Evolutionary conservation across 306 rosid genomes (phyloP), one percentile per base, ranked within the genome.

Genomic region (Parietaria judaica): DNA sequence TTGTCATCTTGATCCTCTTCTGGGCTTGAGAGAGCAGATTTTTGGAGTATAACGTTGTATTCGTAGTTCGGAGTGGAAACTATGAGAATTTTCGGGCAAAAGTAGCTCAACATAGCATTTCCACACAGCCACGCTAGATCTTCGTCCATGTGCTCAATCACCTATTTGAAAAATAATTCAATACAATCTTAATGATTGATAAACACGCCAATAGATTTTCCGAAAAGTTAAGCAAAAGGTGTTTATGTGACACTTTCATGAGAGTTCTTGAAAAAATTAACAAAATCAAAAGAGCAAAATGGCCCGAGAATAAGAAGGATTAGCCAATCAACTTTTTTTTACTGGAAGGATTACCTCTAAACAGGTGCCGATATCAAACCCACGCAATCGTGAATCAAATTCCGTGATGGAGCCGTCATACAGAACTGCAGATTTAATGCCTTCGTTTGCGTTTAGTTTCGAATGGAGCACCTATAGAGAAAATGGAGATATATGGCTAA

Each of bases 61-160:
- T 86, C 99, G 15, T 82, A 92, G 81, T 92, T 92, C 44, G 99
- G 99, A 0, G 99, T 92, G 3, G 99, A 92, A 65, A 92, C 86
- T 51, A 92, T 85, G 54, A 92, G 95, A 81, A 88, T 79, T 75
- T 74, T 80, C 6, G 99, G 99, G 43, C 76, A 23, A 37, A 88
- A 92, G 63, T 7, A 80, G 51, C 88, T 76, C 61, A 92, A 62
- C 48, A 82, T 94, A 78, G 80, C 81, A 36, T 92, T 67, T 51
- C 99, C 99, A 51, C 88, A 92, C 44, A 70, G 73, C 69, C 68
- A 56, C 35, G 99, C 99, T 80, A 86, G 94, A 66, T 84, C 94
- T 86, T 92, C 99, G 55, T 86, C 94, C 95, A 92, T 92, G 48
- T 92, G 99, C 72, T 92, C 99, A 64, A 92, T 92, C 43, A 92